Conservation (phyloP, 768 basidiomycete species). For the Leccinum uliginosum region DNA sequence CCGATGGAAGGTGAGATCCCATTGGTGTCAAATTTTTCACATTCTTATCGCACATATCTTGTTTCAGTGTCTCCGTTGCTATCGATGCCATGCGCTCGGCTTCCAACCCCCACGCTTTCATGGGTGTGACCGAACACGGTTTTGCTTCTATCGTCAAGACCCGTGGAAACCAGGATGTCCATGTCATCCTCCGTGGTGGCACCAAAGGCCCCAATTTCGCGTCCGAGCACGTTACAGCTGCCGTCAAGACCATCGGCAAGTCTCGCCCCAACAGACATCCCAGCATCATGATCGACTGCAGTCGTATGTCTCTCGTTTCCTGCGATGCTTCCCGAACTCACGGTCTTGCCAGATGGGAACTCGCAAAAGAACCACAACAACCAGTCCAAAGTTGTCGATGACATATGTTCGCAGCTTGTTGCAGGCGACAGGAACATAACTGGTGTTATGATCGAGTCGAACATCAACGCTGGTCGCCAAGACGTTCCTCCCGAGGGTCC, state of each 20-base stretch:
- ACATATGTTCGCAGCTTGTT: constrained; percentile 69
- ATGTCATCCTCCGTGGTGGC: constrained; percentile 94
- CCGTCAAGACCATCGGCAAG: constrained; percentile 60
- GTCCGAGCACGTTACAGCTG: constrained; percentile 63
- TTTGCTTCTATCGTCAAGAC: constrained; percentile 96
- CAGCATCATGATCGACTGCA: constrained; percentile 87
- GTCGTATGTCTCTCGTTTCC: constrained; percentile 45
- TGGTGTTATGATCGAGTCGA: constrained; percentile 96
- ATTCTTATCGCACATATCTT: constrained; percentile 2
- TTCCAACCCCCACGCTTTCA: constrained; percentile 92
- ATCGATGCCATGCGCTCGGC: constrained; percentile 96
- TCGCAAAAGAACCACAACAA: constrained; percentile 93
- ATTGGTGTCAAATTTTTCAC: neutral
- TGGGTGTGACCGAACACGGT: constrained; percentile 85
- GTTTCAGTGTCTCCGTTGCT: constrained; percentile 68
- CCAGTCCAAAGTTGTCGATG: constrained; percentile 75
- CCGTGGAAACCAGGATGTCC: constrained; percentile 78
- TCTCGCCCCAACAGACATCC: constrained; percentile 49
- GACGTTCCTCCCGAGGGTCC: constrained; percentile 78
- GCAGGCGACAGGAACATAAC: constrained; percentile 70
- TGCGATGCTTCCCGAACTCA: neutral
- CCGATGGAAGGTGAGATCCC: constrained; percentile 70
- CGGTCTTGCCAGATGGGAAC: constrained; percentile 69
- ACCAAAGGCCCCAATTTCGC: constrained; percentile 88
- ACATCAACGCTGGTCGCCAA: constrained; percentile 88